phyloP scores from a whole-genome alignment of 768 basidiomycete genomes.

The Atractiella rhizophila region DNA sequence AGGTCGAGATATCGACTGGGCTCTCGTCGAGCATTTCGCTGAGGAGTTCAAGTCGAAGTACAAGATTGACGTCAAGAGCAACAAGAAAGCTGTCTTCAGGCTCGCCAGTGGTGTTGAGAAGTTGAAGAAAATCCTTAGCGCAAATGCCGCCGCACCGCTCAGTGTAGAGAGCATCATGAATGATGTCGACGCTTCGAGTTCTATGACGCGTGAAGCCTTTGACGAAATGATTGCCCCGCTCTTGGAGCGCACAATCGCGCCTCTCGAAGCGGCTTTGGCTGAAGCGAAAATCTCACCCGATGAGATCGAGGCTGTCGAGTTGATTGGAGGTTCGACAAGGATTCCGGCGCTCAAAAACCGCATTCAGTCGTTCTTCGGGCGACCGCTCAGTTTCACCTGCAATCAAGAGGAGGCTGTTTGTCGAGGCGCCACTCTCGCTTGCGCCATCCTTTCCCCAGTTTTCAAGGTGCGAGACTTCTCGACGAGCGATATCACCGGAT shows the following conservation, averaged over 20 bases:
- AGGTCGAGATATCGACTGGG: slow-evolving; percentile 85
- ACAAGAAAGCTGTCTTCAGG: slow-evolving; percentile 80
- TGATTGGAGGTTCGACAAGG: slow-evolving; percentile 80
- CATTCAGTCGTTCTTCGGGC: slow-evolving; percentile 67
- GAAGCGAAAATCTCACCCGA: slow-evolving; percentile 60
- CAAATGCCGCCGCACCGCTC: slow-evolving; percentile 64
- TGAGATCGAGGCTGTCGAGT: slow-evolving; percentile 70
- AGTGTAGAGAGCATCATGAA: slow-evolving; percentile 91
- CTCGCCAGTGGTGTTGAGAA: slow-evolving; percentile 67
- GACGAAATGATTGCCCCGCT: slow-evolving; percentile 51
- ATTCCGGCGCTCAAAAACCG: slow-evolving; percentile 70
- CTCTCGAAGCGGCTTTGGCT: slow-evolving; percentile 49
- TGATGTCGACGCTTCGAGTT: slow-evolving; percentile 75
- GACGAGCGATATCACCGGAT: slow-evolving; percentile 58
- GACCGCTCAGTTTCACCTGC: slow-evolving; percentile 64
- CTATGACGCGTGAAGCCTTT: slow-evolving; percentile 54
- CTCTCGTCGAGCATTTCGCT: slow-evolving; percentile 66
- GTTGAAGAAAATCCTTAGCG: slow-evolving; percentile 86
- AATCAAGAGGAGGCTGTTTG: slow-evolving; percentile 96
- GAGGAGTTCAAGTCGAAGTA: slow-evolving; percentile 85
- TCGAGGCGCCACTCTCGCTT: slow-evolving; percentile 85
- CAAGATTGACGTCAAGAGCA: slow-evolving; percentile 81
- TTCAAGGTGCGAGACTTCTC: slow-evolving; percentile 95
- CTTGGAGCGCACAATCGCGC: slow-evolving; percentile 47
- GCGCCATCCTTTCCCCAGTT: slow-evolving; percentile 86